Evolutionary conservation across 2,329 filamentous ascomycete genomes (phyloP).

Genomic region (Aspergillus aculeatus): DNA sequence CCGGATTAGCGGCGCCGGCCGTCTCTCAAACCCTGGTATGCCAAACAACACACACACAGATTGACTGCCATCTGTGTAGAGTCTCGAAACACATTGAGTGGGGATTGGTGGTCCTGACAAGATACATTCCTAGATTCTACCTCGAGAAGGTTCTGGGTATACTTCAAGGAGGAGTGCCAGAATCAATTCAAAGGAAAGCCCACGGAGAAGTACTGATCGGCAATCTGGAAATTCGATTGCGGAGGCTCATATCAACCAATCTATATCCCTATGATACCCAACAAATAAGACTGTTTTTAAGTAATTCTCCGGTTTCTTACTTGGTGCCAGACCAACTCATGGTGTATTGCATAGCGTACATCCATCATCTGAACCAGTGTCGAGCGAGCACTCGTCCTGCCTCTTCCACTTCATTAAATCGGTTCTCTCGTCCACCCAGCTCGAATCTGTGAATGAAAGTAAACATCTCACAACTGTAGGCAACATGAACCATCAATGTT

Average conservation of each 20-base stretch:
- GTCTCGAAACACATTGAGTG: background rate
- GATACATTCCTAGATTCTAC: constrained; percentile 22
- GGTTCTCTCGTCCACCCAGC: too few relatives aligned
- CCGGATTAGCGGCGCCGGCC: background rate
- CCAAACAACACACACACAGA: background rate
- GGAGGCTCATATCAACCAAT: background rate
- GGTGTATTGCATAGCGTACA: too few relatives aligned
- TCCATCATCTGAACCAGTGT: too few relatives aligned
- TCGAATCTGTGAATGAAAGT: too few relatives aligned
- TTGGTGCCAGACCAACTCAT: too few relatives aligned
- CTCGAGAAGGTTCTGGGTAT: constrained; percentile 34
- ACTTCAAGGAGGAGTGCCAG: constrained; percentile 46
- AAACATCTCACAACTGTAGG: background rate
- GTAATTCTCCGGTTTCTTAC: background rate
- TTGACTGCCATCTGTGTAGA: background rate
- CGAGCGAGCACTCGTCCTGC: too few relatives aligned
- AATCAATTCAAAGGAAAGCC: constrained; percentile 42
- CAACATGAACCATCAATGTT: too few relatives aligned
- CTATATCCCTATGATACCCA: background rate
- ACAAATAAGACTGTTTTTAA: background rate
- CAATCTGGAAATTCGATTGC: background rate
- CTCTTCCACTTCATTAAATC: too few relatives aligned
- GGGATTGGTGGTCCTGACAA: background rate
- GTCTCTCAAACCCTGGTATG: constrained; percentile 23
- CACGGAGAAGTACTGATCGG: constrained; percentile 28